Percentiles rank a stretch among this genome's conserved stretches.
Evolutionary conservation across 305 asterid genomes (phyloP).

Genomic region (Rubia balearica): DNA sequence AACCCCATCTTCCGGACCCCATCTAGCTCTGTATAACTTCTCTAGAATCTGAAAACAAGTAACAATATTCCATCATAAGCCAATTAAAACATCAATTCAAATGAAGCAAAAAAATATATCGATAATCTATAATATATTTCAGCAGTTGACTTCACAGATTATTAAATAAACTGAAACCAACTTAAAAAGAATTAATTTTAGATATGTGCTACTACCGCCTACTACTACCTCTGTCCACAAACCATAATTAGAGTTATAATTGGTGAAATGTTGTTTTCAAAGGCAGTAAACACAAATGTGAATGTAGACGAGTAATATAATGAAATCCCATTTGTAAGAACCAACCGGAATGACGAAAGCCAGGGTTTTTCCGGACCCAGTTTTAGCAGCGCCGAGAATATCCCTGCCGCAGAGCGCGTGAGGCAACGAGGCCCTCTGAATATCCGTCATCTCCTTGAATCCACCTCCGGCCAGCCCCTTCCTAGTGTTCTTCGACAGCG

Average conservation of each 20-base stretch:
- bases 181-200: not conserved
- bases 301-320: not conserved
- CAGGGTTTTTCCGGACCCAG: constrained; percentile 93
- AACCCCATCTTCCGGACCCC: constrained; percentile 98
- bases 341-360: constrained; percentile 87
- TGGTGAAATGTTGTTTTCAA: too few species aligned
- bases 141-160: not conserved
- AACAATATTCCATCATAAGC: constrained; percentile 8
- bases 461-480: constrained; percentile 52
- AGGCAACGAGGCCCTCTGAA: constrained; percentile 90
- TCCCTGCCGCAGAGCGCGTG: constrained; percentile 93
- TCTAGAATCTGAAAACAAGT: constrained; percentile 55
- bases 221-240: too few species aligned
- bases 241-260: too few species aligned
- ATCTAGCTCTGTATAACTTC: constrained; percentile 66
- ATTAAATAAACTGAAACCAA: not conserved
- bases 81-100: not conserved
- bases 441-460: constrained; percentile 63
- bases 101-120: not conserved
- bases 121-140: not conserved
- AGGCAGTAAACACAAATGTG: too few species aligned
- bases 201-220: too few species aligned
- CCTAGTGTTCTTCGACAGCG: constrained; percentile 73
- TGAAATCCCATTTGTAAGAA: constrained; percentile 6
- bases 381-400: constrained; percentile 94